Percentiles rank a stretch among this genome's conserved stretches.
phyloP scores from a whole-genome alignment of 352 stramenopile genomes.

The Halophytophthora polymorphica region DNA sequence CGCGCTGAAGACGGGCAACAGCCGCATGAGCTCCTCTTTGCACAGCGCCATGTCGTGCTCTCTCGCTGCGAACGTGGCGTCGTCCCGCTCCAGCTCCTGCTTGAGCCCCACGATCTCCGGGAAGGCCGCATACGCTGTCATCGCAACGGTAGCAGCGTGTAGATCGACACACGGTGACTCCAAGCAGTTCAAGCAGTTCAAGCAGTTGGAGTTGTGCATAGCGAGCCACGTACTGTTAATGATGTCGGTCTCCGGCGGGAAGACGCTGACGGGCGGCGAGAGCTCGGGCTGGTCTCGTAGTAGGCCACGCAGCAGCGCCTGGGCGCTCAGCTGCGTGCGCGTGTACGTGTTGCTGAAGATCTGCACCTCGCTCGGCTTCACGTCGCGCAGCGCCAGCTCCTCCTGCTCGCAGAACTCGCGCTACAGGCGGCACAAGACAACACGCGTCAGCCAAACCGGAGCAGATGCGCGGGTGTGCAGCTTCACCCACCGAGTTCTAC shows the following conservation, averaged over 20 bases:
- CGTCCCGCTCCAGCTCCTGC: conserved; percentile 41
- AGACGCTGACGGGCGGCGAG: conserved; percentile 41
- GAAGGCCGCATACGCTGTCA: conserved; percentile 55
- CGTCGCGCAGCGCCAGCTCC: conserved; percentile 34
- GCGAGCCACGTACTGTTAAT: conserved; percentile 64
- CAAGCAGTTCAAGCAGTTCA: not conserved
- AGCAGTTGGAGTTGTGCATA: not conserved
- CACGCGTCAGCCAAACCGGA: not conserved
- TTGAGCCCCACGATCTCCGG: conserved; percentile 65
- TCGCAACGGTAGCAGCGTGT: not conserved
- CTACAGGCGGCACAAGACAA: conserved; percentile 9
- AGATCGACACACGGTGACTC: not conserved
- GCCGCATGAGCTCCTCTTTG: conserved; percentile 48
- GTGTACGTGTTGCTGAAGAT: conserved; percentile 73
- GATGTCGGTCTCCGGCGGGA: conserved; percentile 65
- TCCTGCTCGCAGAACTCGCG: conserved; percentile 38
- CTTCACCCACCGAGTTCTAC: not conserved
- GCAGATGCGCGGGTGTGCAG: no score
- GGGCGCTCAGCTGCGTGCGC: conserved; percentile 76
- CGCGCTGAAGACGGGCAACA: conserved; percentile 51
- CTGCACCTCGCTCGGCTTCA: conserved; percentile 37
- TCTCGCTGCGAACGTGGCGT: conserved; percentile 38
- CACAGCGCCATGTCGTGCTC: conserved; percentile 52
- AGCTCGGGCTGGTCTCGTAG: conserved; percentile 34
- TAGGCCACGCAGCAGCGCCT: conserved; percentile 56